Conservation (phyloP, 805 yeast species). For the Ogataea ramenticola region DNA sequence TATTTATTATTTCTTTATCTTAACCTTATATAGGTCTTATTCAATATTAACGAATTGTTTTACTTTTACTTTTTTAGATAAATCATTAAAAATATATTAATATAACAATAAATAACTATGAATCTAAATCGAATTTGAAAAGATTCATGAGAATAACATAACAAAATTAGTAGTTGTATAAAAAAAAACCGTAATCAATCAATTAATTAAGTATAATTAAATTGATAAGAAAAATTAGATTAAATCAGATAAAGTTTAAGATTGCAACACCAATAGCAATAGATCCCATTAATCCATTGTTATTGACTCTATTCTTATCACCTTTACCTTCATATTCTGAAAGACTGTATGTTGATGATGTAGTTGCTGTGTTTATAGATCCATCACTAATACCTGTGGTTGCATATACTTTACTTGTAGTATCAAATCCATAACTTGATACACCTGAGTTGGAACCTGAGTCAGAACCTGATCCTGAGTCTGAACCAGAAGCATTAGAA, state of each 20-base stretch:
- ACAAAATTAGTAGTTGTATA: too few relatives aligned
- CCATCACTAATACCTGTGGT: not conserved
- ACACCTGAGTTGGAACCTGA: too few relatives aligned
- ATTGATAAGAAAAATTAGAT: constrained; percentile 30
- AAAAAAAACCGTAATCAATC: too few relatives aligned
- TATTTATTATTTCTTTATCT: not conserved
- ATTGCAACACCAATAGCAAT: constrained; percentile 6
- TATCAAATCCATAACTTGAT: too few relatives aligned
- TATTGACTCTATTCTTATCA: not conserved
- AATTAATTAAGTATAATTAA: not conserved
- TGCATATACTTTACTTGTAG: not conserved
- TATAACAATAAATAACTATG: too few relatives aligned
- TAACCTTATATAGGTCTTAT: not conserved
- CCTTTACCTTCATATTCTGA: not conserved
- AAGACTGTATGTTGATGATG: not conserved
- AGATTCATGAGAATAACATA: too few relatives aligned
- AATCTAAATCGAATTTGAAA: too few relatives aligned
- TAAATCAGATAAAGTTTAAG: constrained; percentile 43
- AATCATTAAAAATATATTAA: too few relatives aligned
- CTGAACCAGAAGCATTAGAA: not conserved
- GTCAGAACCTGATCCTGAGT: too few relatives aligned
- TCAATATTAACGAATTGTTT: too few relatives aligned
- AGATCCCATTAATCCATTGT: not conserved
- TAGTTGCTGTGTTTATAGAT: not conserved
- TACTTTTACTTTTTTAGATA: too few relatives aligned